Base-by-base conservation (phyloP, 2,329 filamentous ascomycete genomes). In the Bipolaris gigantea region DNA sequence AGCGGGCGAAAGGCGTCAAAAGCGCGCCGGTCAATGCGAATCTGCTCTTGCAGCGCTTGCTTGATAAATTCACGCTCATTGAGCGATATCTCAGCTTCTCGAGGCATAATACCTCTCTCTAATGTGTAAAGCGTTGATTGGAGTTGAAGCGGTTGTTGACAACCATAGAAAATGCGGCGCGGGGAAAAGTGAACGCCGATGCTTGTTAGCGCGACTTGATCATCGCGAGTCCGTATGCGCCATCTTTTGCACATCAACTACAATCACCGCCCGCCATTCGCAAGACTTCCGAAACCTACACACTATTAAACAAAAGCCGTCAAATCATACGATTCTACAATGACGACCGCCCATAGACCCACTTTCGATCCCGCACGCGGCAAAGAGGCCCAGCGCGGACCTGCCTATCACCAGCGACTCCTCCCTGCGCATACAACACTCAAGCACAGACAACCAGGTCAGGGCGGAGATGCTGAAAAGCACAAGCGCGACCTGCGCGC, bases 321-420 rank as follows among this genome's bases (percentile, higher is more conserved):
- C 3, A 4, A 21, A 50, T 23, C 43, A 46, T n/a, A 36, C 1
- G 11, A 6, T 32, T 10, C 11, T 53, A 76, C 59, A 13, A 81
- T 81, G 79, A 76, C 73, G 34, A 78, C 76, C 77, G 85, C 85
- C 53, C 85, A 87, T 73, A 89, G 94, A 78, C 94, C 94, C 52
- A 99, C 94, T 0, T 99, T 99, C 73, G 94, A 99, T 75, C 94
- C 94, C 62, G 90, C 92, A 83, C 86, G 88, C 73, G 94, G 94
- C 73, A 97, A 97, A 81, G 94, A 99, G 77, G 91, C 92, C 68
- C 88, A 92, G 56, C 89, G 92, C 69, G 94, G 94, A 43, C 90
- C 91, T 45, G 93, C 92, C 66, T 97, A 97, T 80, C 94, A 99
- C 74, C 93, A 97, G 77, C 89, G 94, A 66, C 88, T 97, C 15